phyloP scores from a whole-genome alignment of 805 yeast genomes.

The Wickerhamiella azyma region DNA sequence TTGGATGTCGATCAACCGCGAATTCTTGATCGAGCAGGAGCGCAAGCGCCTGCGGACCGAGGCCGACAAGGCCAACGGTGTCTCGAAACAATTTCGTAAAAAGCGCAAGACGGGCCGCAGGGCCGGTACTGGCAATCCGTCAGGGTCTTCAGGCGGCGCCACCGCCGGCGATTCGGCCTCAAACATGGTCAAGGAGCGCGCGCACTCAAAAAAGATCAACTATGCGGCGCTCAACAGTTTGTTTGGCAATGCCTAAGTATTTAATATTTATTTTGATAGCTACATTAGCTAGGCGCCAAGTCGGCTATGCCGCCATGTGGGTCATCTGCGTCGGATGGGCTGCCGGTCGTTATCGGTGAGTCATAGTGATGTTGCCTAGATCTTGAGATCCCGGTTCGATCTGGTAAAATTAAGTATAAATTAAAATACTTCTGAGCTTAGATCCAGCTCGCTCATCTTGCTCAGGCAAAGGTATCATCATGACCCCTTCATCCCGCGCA shows the following conservation, averaged over 20 bases:
- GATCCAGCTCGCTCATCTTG: too few species aligned
- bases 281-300: too few species aligned
- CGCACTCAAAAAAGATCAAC: slow-evolving; percentile 79
- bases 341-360: too few species aligned
- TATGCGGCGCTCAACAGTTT: slow-evolving; percentile 56
- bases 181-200: slow-evolving; percentile 58
- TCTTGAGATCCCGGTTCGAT: too few species aligned
- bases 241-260: slow-evolving; percentile 13
- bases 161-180: slow-evolving; percentile 71
- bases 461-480: too few species aligned
- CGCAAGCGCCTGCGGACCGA: slow-evolving; percentile 68
- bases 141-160: slow-evolving; percentile 21
- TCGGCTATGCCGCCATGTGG: neutral
- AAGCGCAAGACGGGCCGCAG: slow-evolving; percentile 26
- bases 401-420: too few species aligned
- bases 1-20: slow-evolving; percentile 86
- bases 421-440: too few species aligned
- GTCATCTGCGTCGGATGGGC: too few species aligned
- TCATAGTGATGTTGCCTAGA: too few species aligned
- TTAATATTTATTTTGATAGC: neutral
- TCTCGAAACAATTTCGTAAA: slow-evolving; percentile 37
- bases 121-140: slow-evolving; percentile 23
- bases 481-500: too few species aligned
- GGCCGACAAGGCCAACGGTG: slow-evolving; percentile 77
- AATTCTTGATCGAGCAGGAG: slow-evolving; percentile 73